Evolutionary conservation across 306 rosid species (phyloP), one percentile per base, ranked within the genome.

Genomic region (Cicer bijugum): DNA sequence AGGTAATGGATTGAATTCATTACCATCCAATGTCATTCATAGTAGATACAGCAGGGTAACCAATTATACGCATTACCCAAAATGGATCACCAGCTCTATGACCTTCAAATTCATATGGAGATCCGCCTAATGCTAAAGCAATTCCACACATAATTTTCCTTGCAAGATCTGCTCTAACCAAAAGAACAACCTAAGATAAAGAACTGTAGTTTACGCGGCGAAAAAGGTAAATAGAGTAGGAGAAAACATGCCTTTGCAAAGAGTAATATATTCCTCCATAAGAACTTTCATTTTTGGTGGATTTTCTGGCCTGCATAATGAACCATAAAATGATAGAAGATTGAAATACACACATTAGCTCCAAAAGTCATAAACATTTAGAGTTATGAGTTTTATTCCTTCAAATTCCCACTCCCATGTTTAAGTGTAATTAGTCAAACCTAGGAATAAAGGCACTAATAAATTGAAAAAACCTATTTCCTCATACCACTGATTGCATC

Each of bases 71-170:
- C 89, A 84, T 86, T 9, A 86, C 93, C 97, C 97, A 94, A 78
- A 94, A 94, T 50, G 99, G 86, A 82, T 94, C 80, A 63, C 97
- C 97, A 37, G 97, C 99, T 85, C 92, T 89, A 6, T 85, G 82
- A 46, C 95, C 99, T 83, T 94, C 99, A 74, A 94, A 91, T 81
- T 91, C 99, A 72, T 88, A 80, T 6, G 95, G 89, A 6, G 96
- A 86, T 72, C 96, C 97, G 9, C 93, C 91, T 85, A 91, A 72
- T 67, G 91, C 99, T 67, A 91, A 80, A 69, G 95, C 96, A 39
- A 94, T 89, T 75, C 97, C 98, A 3, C 91, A 89, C 96, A 94
- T 78, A 23, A 91, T 91, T 70, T 83, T 91, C 76, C 83, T 88
- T 33, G 97, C 91, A 75, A 94, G 96, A 37, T 85, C 97, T 91